Evolutionary conservation across 352 stramenopile species (phyloP).

Genomic region (Thalassiosira livingstoniorum): DNA sequence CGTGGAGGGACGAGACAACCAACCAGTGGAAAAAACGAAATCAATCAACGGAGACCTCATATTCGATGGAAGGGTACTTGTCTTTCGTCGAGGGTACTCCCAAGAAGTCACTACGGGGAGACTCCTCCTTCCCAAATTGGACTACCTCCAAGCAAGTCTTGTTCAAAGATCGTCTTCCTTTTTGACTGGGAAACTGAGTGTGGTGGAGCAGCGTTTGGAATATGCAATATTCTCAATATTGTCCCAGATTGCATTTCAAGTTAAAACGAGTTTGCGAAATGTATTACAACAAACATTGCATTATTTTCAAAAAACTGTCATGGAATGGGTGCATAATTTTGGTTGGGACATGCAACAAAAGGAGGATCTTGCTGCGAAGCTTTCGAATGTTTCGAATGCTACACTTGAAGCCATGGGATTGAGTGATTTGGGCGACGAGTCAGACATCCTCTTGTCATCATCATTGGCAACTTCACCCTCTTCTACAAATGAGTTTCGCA

Average conservation of each 20-base stretch:
- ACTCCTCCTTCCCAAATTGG: constrained; percentile 79
- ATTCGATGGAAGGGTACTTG: constrained; percentile 75
- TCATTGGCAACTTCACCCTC: background rate
- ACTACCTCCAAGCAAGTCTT: constrained; percentile 84
- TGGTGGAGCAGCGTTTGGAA: constrained; percentile 56
- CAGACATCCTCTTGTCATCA: background rate
- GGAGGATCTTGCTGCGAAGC: constrained; percentile 29
- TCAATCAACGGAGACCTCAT: constrained; percentile 42
- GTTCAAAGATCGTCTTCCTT: constrained; percentile 74
- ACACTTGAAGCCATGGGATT: background rate
- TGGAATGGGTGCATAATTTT: constrained; percentile 23
- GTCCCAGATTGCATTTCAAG: background rate
- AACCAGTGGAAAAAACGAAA: background rate
- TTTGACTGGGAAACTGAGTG: constrained; percentile 61
- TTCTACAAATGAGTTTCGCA: background rate
- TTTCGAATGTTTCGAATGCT: constrained; percentile 19
- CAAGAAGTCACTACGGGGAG: constrained; percentile 78
- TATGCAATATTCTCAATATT: constrained; percentile 22
- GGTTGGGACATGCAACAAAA: constrained; percentile 32
- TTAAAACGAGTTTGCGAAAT: constrained; percentile 10
- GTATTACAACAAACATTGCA: background rate
- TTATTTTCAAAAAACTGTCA: constrained; percentile 1
- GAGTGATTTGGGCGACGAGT: background rate
- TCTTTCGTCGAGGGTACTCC: constrained; percentile 82
- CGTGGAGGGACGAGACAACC: background rate